phyloP scores from a whole-genome alignment of 2,329 filamentous ascomycete genomes.

The Pyrenophora teres region DNA sequence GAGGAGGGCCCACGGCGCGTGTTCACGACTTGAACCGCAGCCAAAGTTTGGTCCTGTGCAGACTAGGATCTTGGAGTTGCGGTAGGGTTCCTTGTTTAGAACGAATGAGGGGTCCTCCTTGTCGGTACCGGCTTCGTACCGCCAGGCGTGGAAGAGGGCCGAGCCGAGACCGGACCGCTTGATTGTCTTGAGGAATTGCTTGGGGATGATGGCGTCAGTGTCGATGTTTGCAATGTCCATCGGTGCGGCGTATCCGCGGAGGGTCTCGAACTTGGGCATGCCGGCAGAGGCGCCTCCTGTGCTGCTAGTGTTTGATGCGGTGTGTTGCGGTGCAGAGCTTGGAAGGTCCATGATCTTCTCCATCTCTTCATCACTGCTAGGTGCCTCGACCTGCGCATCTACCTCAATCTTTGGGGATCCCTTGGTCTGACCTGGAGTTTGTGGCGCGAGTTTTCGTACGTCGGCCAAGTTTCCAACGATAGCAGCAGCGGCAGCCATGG shows the following conservation, averaged over 20 bases:
- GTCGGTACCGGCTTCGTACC: slow-evolving; percentile 69
- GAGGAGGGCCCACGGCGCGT: slow-evolving; percentile 94
- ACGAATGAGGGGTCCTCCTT: slow-evolving; percentile 80
- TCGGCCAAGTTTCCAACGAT: slow-evolving; percentile 91
- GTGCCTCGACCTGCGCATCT: slow-evolving; percentile 61
- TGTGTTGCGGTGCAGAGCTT: slow-evolving; percentile 67
- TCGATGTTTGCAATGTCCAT: slow-evolving; percentile 90
- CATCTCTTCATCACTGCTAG: slow-evolving; percentile 65
- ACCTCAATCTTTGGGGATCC: slow-evolving; percentile 65
- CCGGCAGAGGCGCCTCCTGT: slow-evolving; percentile 59
- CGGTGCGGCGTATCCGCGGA: slow-evolving; percentile 86
- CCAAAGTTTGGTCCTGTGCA: slow-evolving; percentile 94
- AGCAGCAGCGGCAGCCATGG: slow-evolving; percentile 91
- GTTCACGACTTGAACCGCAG: slow-evolving; percentile 89
- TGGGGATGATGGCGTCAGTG: slow-evolving; percentile 99
- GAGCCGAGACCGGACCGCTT: slow-evolving; percentile 92
- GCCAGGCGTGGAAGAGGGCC: slow-evolving; percentile 84
- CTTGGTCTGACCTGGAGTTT: slow-evolving; percentile 48
- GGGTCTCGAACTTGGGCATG: slow-evolving; percentile 79
- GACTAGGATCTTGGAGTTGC: slow-evolving; percentile 83
- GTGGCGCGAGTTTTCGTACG: slow-evolving; percentile 74
- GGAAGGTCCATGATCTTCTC: slow-evolving; percentile 66
- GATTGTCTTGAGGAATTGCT: slow-evolving; percentile 99
- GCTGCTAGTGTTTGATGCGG: slow-evolving; percentile 58
- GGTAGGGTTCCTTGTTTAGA: slow-evolving; percentile 88